Base-by-base conservation (phyloP, 2,329 filamentous ascomycete species). In the Talaromyces sp. region DNA sequence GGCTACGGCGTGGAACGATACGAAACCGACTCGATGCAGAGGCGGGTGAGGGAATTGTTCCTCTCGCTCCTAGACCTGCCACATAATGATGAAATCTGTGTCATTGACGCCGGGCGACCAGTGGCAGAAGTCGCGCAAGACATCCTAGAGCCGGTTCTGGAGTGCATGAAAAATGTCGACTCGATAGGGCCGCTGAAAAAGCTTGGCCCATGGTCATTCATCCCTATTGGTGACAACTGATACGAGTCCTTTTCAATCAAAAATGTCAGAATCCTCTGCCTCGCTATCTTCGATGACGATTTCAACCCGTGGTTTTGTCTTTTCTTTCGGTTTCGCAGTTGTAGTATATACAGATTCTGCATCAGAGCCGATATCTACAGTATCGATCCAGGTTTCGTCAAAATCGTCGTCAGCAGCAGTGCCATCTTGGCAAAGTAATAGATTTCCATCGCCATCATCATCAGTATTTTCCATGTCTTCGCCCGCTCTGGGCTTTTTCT, bases 1-100 rank as follows among this genome's bases (percentile, higher is more conserved):
- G 93, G 92, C 0, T 99, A 88, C 80, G 95, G 95, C 1, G 84
- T 83, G 19, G 95, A 99, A 80, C 83, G 91, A 65, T 99, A 98
- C 71, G 95, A 99, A 78, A 89, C 86, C 72, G 84, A 84, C 63
- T 86, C 88, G 70, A 90, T 96, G 85, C 95, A 99, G 78, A 80
- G 83, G 63, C 84, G 86, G 10, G 95, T 98, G 15, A 80, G 91
- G 22, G 84, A 87, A 64, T 73, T 96, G 56, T 97, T 96, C 73
- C 83, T 77, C 47, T 77, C 78, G 13, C 69, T 88, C 66, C 77
- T 81, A 64, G 67, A 75, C 60, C 69, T 72, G 42, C 78, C 80
- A 57, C 80, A 82, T 62, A 77, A 77, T 28, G 79, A 81, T 32
- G 80, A 85, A 63, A 81, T 87, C 60, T 74, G 78, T 33, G 72